phyloP scores from a whole-genome alignment of 805 yeast species.

The Zygosaccharomyces bisporus region DNA sequence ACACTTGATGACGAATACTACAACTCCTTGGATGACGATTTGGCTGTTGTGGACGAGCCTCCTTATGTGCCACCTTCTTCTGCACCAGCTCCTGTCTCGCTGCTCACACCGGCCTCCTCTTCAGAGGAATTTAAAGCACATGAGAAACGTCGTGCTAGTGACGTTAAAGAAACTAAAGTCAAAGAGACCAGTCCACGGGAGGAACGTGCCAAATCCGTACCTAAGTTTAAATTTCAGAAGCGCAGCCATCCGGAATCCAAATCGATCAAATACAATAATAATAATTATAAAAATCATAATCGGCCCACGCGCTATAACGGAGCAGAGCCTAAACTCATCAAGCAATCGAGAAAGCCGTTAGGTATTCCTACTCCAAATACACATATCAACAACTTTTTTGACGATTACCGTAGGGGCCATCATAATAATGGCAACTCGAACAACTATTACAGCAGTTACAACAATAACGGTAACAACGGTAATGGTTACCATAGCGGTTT shows the following conservation, averaged over 20 bases:
- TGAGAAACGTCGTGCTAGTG: constrained; percentile 7
- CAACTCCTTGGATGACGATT: constrained; percentile 43
- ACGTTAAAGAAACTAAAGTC: neutral
- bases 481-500: constrained; percentile 30
- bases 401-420: constrained; percentile 33
- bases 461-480: constrained; percentile 13
- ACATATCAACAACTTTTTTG: constrained; percentile 40
- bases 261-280: constrained; percentile 13
- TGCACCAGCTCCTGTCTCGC: constrained; percentile 30
- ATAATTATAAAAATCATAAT: constrained; percentile 12
- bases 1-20: constrained; percentile 77
- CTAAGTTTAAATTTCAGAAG: constrained; percentile 31
- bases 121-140: constrained; percentile 16
- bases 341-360: constrained; percentile 51
- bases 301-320: constrained; percentile 19
- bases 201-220: constrained; percentile 31
- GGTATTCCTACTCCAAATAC: constrained; percentile 59
- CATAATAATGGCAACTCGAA: constrained; percentile 15
- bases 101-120: constrained; percentile 32
- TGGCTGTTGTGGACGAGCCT: constrained; percentile 15
- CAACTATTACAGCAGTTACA: constrained; percentile 13
- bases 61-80: constrained; percentile 29
- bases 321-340: constrained; percentile 30
- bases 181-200: constrained; percentile 6
- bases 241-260: constrained; percentile 23